Evolutionary conservation across 768 basidiomycete genomes (phyloP), one percentile per base, ranked within the genome.

Genomic region (Lentinula sp.): DNA sequence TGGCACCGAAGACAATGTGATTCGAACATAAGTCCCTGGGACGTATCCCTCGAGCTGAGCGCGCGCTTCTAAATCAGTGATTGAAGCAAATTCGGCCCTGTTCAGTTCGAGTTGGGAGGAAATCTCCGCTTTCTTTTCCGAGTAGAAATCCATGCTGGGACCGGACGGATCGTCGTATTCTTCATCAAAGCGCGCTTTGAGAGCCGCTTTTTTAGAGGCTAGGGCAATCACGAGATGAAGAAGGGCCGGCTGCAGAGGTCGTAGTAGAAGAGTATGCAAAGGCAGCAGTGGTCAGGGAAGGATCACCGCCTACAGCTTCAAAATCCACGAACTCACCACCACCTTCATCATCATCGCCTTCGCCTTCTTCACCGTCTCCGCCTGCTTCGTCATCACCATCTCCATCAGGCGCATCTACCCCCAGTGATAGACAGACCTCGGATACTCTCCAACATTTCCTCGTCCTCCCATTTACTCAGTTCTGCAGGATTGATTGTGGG

Each of bases 151-250:
- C 70, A 85, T 74, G 11, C 13, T 89, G 60, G 85, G 74, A 59
- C 82, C 79, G 48, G 91, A 88, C 2, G 91, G 89, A 65, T 95
- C 93, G 70, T 97, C 94, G 73, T 98, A 98, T 73, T 96, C 90
- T 67, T 93, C 92, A 73, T 98, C 93, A 70, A 98, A 98, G 72
- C 96, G 95, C 65, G 87, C 86, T 74, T 97, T 97, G 62, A 98
- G 82, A 2, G 81, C 84, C 66, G 91, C 93, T 76, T 98, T 98
- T 76, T 96, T 97, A 34, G 83, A 80, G 8, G 89, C 84, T 39
- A 98, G 85, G 1, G 82, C 78, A 31, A 31, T 79, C 80, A 34
- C 76, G 75, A 11, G 76, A 66, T 0, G 75, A 69, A 61, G 80
- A 75, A 15, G 70, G 66, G 18, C 37, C 37, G 37, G 37, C 37